These are phyloP conservation scores for Psilocybe sp. DNA, from an alignment of 768 basidiomycete genomes.

Conservation along the genomic window DNA sequence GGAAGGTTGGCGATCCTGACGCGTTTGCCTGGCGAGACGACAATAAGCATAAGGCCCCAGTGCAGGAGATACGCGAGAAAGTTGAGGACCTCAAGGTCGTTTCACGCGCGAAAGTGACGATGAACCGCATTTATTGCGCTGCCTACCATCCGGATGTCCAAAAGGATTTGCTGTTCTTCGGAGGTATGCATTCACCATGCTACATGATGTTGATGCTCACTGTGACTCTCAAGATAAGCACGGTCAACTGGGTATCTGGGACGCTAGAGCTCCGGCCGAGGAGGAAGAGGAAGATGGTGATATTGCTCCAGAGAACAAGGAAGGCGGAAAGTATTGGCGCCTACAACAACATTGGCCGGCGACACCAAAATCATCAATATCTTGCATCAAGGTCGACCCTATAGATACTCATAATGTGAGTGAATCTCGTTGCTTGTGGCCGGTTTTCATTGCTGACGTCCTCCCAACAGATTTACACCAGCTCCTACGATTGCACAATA, in stretches of 20 bases:
- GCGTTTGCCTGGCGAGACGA: conserved; percentile 50
- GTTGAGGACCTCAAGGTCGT: conserved; percentile 60
- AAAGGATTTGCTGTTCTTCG: conserved; percentile 86
- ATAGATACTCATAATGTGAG: conserved; percentile 69
- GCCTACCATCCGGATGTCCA: conserved; percentile 78
- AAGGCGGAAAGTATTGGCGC: conserved; percentile 78
- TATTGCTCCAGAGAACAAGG: conserved; percentile 36
- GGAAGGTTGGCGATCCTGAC: conserved; percentile 43
- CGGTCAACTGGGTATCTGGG: conserved; percentile 84
- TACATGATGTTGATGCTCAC: background rate
- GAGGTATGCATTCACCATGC: conserved; percentile 41
- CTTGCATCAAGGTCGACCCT: conserved; percentile 75
- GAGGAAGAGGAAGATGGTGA: conserved; percentile 70
- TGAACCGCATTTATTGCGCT: conserved; percentile 72
- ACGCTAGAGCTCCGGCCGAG: conserved; percentile 67
- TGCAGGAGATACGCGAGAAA: conserved; percentile 50
- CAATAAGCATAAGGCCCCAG: conserved; percentile 43
- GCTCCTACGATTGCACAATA: conserved; percentile 79
- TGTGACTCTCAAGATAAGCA: conserved; percentile 59
- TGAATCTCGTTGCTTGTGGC: conserved; percentile 1
- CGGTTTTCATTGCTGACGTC: background rate
- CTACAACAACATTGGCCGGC: conserved; percentile 85
- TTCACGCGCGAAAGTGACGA: conserved; percentile 77
- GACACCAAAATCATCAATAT: conserved; percentile 75
- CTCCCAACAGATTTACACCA: conserved; percentile 64